Percentiles rank a stretch among this genome's conserved stretches.
Evolutionary conservation across 345 rosid species (phyloP).

Genomic region (Rhodomyrtus tomentosa): DNA sequence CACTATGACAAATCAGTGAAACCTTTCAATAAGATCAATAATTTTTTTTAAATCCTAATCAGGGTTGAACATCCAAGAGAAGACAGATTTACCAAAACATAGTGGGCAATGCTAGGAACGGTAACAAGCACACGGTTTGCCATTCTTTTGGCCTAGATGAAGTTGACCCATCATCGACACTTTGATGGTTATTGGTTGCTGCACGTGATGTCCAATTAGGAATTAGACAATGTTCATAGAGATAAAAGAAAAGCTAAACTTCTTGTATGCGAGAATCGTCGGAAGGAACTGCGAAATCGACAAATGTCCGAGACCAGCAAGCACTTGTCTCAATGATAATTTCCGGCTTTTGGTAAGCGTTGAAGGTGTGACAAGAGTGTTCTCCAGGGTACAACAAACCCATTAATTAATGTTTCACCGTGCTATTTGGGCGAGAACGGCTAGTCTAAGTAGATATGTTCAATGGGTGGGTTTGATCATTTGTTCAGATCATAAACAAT

Average conservation of each 20-base stretch:
- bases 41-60: not conserved
- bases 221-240: not conserved
- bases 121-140: not conserved
- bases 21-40: not conserved
- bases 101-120: not conserved
- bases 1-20: not conserved
- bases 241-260: not conserved
- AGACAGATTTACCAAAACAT: not conserved
- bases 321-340: not conserved
- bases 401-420: not conserved
- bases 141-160: not conserved
- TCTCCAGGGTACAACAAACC: not conserved
- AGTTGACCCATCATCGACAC: not conserved
- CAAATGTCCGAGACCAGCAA: not conserved
- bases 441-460: no score
- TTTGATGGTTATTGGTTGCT: not conserved
- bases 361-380: not conserved
- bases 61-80: not conserved
- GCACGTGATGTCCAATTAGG: not conserved
- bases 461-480: no score
- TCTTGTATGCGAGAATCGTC: not conserved
- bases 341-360: not conserved
- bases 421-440: not conserved
- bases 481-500: no score
- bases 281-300: not conserved